Evolutionary conservation across 108 stramenopile genomes (phyloP).

Genomic region (Skeletonema tropicum): DNA sequence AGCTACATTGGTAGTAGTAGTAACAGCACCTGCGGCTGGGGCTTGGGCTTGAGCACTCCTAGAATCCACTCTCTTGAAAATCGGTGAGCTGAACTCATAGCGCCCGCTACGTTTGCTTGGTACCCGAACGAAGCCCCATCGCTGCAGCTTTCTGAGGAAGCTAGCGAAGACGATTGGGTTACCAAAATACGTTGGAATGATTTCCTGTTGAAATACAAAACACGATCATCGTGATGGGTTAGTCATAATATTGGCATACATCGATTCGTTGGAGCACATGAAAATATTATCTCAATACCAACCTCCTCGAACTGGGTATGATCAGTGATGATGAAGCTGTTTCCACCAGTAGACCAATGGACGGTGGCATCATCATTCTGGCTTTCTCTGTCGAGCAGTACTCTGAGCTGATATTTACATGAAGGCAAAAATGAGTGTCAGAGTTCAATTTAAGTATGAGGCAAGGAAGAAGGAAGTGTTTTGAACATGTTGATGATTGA

Average conservation of each 20-base stretch:
- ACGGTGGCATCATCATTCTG: not conserved
- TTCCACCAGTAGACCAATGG: not conserved
- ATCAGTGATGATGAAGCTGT: not conserved
- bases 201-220: not conserved
- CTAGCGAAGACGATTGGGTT: not conserved
- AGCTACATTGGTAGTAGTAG: not conserved
- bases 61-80: not conserved
- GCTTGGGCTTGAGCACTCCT: not conserved
- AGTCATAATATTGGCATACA: not conserved
- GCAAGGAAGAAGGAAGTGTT: not conserved
- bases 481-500: not conserved
- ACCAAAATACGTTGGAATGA: conserved; percentile 3
- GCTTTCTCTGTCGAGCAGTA: not conserved
- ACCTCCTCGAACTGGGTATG: not conserved
- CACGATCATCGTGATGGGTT: not conserved
- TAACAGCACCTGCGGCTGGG: not conserved
- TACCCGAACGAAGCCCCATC: not conserved
- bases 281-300: not conserved
- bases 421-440: not conserved
- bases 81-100: not conserved
- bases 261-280: too few relatives aligned
- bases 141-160: not conserved
- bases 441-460: not conserved
- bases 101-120: not conserved
- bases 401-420: not conserved